A percentile compares a stretch with the other conserved stretches of the same genome.
Evolutionary conservation across 805 yeast genomes (phyloP).

Genomic region (Candida parachauliodes): DNA sequence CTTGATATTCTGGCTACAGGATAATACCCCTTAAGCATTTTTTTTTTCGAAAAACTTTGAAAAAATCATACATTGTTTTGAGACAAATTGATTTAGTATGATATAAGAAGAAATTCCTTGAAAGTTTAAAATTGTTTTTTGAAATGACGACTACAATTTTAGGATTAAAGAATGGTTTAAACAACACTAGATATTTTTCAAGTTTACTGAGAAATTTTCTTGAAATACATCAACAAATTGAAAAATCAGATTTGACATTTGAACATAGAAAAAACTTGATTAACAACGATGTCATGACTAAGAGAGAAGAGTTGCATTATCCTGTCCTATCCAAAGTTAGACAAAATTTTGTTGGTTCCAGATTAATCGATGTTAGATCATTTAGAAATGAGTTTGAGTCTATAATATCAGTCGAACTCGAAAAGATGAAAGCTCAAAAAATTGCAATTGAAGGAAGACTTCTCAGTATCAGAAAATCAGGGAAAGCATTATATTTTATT

Average conservation of each 20-base stretch:
- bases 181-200: background rate
- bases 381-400: conserved; percentile 11
- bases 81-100: no score
- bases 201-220: background rate
- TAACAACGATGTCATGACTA: background rate
- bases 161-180: no score
- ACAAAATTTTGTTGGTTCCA: background rate
- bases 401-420: no score
- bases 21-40: no score
- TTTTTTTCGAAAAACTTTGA: no score
- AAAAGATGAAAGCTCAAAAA: conserved; percentile 6
- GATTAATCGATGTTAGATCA: background rate
- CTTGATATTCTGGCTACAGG: no score
- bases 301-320: background rate
- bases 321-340: background rate
- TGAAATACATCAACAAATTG: background rate
- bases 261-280: background rate
- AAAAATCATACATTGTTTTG: no score
- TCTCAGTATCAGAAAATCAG: conserved; percentile 54
- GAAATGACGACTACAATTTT: no score
- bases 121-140: conserved; percentile 10
- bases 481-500: conserved; percentile 65
- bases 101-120: no score
- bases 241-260: conserved; percentile 1
- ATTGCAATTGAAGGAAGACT: conserved; percentile 52